Percentiles rank a stretch among this genome's conserved stretches.
Evolutionary conservation across 169 alveolate genomes (phyloP).

Genomic region (Neospora caninum): DNA sequence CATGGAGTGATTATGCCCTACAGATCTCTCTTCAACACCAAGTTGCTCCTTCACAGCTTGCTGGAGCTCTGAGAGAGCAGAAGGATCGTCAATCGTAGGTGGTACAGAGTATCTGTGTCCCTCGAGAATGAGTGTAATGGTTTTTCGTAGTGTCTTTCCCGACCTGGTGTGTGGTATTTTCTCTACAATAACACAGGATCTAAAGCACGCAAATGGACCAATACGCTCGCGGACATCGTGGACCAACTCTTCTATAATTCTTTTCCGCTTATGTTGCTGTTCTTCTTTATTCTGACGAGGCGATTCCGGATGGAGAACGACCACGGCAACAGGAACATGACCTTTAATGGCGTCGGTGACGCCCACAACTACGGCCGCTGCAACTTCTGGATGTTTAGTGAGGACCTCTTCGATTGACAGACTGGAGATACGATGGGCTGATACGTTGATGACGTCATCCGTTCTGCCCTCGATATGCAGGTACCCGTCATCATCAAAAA

Average conservation of each 20-base stretch:
- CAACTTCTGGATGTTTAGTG: constrained; percentile 80
- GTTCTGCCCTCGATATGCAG: constrained; percentile 91
- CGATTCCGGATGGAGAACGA: constrained; percentile 73
- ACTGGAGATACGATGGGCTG: constrained; percentile 90
- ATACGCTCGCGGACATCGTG: constrained; percentile 76
- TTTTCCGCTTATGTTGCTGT: background rate
- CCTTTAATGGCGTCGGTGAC: constrained; percentile 89
- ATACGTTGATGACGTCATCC: constrained; percentile 93
- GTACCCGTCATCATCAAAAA: constrained; percentile 90
- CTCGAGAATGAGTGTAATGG: constrained; percentile 84
- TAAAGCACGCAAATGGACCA: constrained; percentile 92
- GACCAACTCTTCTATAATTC: constrained; percentile 69
- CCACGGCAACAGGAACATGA: constrained; percentile 87
- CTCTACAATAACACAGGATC: constrained; percentile 46
- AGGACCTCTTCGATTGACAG: constrained; percentile 90
- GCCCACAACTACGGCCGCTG: constrained; percentile 92
- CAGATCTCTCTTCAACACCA: background rate
- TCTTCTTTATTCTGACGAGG: background rate
- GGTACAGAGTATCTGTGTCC: constrained; percentile 79
- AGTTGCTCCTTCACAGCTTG: constrained; percentile 48
- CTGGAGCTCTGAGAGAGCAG: constrained; percentile 75
- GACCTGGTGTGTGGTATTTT: constrained; percentile 91
- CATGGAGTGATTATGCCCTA: background rate
- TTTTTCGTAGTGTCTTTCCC: constrained; percentile 90
- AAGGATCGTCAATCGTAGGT: constrained; percentile 84